These are phyloP conservation scores for Talaromyces albobiverticillius DNA, from an alignment of 2,329 filamentous ascomycete species.

Conservation along the genomic window DNA sequence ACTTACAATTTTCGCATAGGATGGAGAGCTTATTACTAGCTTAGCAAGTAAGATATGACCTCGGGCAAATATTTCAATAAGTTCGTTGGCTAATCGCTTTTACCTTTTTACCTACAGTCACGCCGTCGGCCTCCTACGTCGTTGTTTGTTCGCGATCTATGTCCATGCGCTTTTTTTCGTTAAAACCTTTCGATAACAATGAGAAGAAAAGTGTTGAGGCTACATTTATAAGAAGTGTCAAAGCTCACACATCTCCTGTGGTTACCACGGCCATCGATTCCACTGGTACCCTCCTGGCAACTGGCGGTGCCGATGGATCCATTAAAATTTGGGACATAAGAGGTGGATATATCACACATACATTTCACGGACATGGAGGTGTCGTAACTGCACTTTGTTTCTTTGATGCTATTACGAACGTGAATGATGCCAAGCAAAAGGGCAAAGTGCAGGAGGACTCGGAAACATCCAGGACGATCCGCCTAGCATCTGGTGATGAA, in stretches of 20 bases:
- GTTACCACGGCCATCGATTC: constrained; percentile 80
- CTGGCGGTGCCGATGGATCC: constrained; percentile 85
- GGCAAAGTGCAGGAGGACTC: constrained; percentile 46
- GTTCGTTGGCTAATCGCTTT: constrained; percentile 12
- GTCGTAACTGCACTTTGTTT: constrained; percentile 89
- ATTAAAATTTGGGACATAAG: constrained; percentile 97
- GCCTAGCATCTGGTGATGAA: constrained; percentile 86
- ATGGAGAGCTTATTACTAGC: constrained; percentile 57
- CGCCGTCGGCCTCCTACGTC: constrained; percentile 81
- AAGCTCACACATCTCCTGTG: constrained; percentile 87
- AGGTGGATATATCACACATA: constrained; percentile 89
- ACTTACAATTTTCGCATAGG: constrained; percentile 44
- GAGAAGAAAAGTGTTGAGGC: constrained; percentile 59
- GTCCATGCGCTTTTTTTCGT: constrained; percentile 85
- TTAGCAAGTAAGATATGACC: constrained; percentile 38
- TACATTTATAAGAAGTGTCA: constrained; percentile 73
- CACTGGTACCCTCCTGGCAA: constrained; percentile 85
- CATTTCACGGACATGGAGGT: constrained; percentile 88
- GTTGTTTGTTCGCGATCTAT: constrained; percentile 92
- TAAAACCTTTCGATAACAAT: constrained; percentile 55
- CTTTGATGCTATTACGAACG: constrained; percentile 63
- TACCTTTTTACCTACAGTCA: constrained; percentile 55
- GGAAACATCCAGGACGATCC: constrained; percentile 58
- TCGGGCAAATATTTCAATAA: too few relatives aligned
- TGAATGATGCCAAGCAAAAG: constrained; percentile 39